Percentiles rank a stretch among this genome's conserved stretches.
phyloP scores from a whole-genome alignment of 2,329 filamentous ascomycete species.

The Leptographium galeiforme region DNA sequence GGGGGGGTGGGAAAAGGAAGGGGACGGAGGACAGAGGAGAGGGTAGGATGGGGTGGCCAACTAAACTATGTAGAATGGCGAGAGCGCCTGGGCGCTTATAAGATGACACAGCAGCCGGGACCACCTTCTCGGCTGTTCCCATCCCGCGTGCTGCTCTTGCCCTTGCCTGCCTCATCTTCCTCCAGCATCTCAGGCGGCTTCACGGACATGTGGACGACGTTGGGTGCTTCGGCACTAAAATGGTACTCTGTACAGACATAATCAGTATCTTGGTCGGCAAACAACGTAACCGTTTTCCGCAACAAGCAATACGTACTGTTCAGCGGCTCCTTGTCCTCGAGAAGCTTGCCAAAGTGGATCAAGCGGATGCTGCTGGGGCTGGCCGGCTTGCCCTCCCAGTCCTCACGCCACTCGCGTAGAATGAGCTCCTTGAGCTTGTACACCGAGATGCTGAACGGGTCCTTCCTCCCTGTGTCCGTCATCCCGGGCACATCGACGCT shows the following conservation, averaged over 20 bases:
- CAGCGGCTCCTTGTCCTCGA: slow-evolving; percentile 77
- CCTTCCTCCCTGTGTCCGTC: slow-evolving; percentile 44
- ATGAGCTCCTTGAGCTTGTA: slow-evolving; percentile 93
- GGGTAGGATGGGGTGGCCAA: background rate
- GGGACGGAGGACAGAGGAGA: background rate
- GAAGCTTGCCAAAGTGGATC: slow-evolving; percentile 80
- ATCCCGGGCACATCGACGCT: slow-evolving; percentile 62
- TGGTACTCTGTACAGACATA: slow-evolving; percentile 49
- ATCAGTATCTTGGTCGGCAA: background rate
- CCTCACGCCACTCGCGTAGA: slow-evolving; percentile 78
- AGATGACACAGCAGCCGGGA: slow-evolving; percentile 36
- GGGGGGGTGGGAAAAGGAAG: background rate
- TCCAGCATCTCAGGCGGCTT: slow-evolving; percentile 79
- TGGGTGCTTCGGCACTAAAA: slow-evolving; percentile 60
- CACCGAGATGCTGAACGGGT: slow-evolving; percentile 81
- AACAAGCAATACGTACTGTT: slow-evolving; percentile 47
- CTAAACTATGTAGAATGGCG: background rate
- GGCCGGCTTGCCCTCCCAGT: slow-evolving; percentile 79
- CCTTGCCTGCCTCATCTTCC: slow-evolving; percentile 58
- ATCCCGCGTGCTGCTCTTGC: slow-evolving; percentile 35
- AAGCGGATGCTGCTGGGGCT: slow-evolving; percentile 82
- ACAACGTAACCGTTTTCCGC: too few species aligned
- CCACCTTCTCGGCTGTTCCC: slow-evolving; percentile 26
- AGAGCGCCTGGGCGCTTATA: slow-evolving; percentile 20
- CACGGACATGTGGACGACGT: slow-evolving; percentile 91